A percentile compares a stretch with the other conserved stretches of the same genome.
phyloP scores from a whole-genome alignment of 345 rosid species.

The Anastatica hierochuntica region DNA sequence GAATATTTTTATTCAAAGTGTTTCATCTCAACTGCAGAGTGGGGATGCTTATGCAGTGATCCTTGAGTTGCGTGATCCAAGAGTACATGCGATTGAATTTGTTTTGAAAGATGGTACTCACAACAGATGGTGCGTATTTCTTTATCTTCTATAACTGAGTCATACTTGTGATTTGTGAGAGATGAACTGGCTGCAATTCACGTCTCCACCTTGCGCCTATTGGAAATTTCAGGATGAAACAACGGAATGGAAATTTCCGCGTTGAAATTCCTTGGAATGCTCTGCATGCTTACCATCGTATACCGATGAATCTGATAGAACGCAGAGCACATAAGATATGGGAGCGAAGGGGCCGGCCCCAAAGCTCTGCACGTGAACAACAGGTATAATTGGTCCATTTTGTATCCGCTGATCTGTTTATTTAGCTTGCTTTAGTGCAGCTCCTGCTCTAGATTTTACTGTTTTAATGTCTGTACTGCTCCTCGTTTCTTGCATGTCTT shows the following conservation, averaged over 20 bases:
- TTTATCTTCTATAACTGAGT: neutral
- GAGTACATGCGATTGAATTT: slow-evolving; percentile 44
- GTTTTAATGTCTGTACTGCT: too few species aligned
- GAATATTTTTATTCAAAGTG: neutral
- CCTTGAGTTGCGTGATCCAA: slow-evolving; percentile 45
- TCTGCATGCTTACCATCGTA: slow-evolving; percentile 20
- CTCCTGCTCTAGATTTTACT: too few species aligned
- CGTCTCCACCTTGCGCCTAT: slow-evolving; percentile 5
- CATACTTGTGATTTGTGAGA: slow-evolving; percentile 14
- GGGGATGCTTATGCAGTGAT: slow-evolving; percentile 35
- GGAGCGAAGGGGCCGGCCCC: slow-evolving; percentile 49
- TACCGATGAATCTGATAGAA: slow-evolving; percentile 40
- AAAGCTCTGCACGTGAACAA: slow-evolving; percentile 34
- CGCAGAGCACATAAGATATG: slow-evolving; percentile 43
- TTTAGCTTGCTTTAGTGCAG: neutral
- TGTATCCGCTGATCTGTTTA: slow-evolving; percentile 1
- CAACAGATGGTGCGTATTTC: slow-evolving; percentile 38
- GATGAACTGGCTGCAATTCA: neutral
- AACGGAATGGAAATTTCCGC: slow-evolving; percentile 44
- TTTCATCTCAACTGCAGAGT: slow-evolving; percentile 26
- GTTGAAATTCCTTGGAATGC: slow-evolving; percentile 46
- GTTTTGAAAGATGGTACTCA: slow-evolving; percentile 45
- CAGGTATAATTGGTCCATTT: slow-evolving; percentile 29
- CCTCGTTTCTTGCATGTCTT: slow-evolving; percentile 7
- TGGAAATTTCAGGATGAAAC: slow-evolving; percentile 33